phyloP scores from a whole-genome alignment of 768 basidiomycete genomes.

The Serendipita indica region DNA sequence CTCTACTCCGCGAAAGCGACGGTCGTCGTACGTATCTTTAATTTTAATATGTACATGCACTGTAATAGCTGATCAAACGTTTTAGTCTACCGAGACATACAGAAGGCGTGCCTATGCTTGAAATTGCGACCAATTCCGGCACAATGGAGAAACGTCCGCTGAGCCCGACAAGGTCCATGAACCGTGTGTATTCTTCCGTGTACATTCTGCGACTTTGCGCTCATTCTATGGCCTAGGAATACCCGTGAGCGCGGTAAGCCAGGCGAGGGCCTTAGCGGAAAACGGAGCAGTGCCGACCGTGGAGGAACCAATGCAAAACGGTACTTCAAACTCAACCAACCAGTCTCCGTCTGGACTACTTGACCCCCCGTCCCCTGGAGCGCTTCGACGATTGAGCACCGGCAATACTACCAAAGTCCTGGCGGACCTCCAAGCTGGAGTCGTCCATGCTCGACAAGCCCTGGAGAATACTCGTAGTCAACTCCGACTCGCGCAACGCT shows the following conservation, averaged over 20 bases:
- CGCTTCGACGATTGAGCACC: slow-evolving; percentile 24
- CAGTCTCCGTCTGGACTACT: slow-evolving; percentile 25
- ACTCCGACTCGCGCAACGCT: slow-evolving; percentile 63
- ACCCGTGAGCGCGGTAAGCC: slow-evolving; percentile 32
- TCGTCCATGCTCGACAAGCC: slow-evolving; percentile 60
- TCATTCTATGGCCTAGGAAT: background rate
- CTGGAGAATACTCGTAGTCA: slow-evolving; percentile 79
- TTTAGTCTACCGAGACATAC: background rate
- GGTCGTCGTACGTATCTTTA: background rate
- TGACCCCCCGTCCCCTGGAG: slow-evolving; percentile 33
- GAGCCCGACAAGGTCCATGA: background rate
- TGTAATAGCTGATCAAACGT: background rate
- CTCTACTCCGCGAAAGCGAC: slow-evolving; percentile 1
- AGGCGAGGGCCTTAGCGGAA: slow-evolving; percentile 71
- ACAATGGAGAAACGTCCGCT: slow-evolving; percentile 30
- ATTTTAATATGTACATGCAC: background rate
- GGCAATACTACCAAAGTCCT: slow-evolving; percentile 67
- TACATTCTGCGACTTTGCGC: slow-evolving; percentile 61
- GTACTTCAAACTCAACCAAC: slow-evolving; percentile 19
- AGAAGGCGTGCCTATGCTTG: slow-evolving; percentile 7
- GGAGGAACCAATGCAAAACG: background rate
- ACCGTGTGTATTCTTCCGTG: slow-evolving; percentile 30
- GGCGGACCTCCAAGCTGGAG: slow-evolving; percentile 73
- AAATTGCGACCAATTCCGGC: background rate
- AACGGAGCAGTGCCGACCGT: slow-evolving; percentile 29